A percentile compares a stretch with the other conserved stretches of the same genome.
phyloP scores from a whole-genome alignment of 202 grass and related monocot genomes.

The Digitaria exilis region DNA sequence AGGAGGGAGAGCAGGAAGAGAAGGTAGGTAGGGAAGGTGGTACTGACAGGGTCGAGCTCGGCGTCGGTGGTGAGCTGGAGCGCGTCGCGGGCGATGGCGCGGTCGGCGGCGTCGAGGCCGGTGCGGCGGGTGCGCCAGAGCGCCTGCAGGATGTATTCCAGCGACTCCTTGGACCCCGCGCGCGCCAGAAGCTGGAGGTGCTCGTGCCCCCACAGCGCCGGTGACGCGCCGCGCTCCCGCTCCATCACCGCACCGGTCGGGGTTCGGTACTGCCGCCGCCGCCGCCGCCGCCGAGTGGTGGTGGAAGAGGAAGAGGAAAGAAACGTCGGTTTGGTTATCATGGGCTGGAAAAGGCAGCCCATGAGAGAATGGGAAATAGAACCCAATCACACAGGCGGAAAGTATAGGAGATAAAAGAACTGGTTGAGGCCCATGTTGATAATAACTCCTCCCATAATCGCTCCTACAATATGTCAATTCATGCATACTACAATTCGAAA shows the following conservation, averaged over 20 bases:
- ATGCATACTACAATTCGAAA: too few species aligned
- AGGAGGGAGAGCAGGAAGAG: not conserved
- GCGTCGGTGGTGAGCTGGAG: conserved; percentile 64
- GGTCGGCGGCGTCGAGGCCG: conserved; percentile 89
- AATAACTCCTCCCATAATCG: too few species aligned
- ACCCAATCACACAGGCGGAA: not conserved
- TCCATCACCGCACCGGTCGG: conserved; percentile 29
- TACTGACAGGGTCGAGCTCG: conserved; percentile 68
- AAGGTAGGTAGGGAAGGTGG: too few species aligned
- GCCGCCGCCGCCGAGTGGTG: too few species aligned
- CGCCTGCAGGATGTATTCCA: conserved; percentile 91
- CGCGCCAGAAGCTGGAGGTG: conserved; percentile 72
- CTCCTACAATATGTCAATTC: too few species aligned
- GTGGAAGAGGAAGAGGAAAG: not conserved
- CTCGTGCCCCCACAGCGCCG: conserved; percentile 61
- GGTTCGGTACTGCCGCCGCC: conserved; percentile 4
- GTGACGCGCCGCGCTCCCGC: not conserved
- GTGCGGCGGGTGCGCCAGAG: conserved; percentile 91
- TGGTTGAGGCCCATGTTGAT: not conserved
- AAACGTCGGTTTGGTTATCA: not conserved
- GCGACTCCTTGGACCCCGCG: conserved; percentile 78
- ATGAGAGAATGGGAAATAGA: not conserved
- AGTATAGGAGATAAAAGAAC: not conserved
- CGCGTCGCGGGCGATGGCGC: conserved; percentile 70
- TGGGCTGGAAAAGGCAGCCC: not conserved